phyloP scores from a whole-genome alignment of 139 green algal species.

The Raphidocelis subcapitata region DNA sequence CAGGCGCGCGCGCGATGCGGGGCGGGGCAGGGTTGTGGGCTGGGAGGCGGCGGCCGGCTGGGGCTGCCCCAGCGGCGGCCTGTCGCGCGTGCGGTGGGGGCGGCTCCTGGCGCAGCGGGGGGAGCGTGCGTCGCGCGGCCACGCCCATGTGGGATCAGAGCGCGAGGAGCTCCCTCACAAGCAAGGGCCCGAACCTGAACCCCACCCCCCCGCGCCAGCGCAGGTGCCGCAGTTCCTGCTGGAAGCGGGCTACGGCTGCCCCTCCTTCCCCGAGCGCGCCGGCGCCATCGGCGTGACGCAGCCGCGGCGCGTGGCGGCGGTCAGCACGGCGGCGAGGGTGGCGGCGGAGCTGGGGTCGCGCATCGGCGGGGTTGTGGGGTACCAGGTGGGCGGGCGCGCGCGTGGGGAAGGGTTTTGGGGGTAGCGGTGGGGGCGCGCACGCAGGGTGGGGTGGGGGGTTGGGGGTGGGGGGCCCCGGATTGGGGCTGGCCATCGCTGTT shows the following conservation, averaged over 20 bases:
- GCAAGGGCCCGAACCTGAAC: too few species aligned
- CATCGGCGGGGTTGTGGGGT: conserved; percentile 80
- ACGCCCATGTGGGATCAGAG: neutral
- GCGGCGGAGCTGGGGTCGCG: conserved; percentile 76
- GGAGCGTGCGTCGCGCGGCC: too few species aligned
- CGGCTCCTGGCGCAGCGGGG: too few species aligned
- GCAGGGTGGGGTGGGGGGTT: too few species aligned
- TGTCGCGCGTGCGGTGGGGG: too few species aligned
- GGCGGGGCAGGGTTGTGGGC: too few species aligned
- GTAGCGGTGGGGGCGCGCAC: neutral
- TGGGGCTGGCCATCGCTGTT: neutral
- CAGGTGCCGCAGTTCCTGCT: conserved; percentile 95
- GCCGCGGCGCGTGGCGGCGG: conserved; percentile 88
- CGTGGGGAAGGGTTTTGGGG: too few species aligned
- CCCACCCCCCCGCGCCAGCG: neutral
- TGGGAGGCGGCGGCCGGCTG: too few species aligned
- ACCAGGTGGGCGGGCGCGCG: conserved; percentile 88
- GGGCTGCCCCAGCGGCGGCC: too few species aligned
- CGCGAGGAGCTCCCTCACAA: neutral
- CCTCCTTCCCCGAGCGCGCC: conserved; percentile 60
- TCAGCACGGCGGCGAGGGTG: conserved; percentile 77
- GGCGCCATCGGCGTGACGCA: conserved; percentile 79
- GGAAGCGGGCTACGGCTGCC: conserved; percentile 88
- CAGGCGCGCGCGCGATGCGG: too few species aligned
- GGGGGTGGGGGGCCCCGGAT: neutral